Conservation (phyloP, 169 alveolate genomes). For the Perkinsus olseni region DNA sequence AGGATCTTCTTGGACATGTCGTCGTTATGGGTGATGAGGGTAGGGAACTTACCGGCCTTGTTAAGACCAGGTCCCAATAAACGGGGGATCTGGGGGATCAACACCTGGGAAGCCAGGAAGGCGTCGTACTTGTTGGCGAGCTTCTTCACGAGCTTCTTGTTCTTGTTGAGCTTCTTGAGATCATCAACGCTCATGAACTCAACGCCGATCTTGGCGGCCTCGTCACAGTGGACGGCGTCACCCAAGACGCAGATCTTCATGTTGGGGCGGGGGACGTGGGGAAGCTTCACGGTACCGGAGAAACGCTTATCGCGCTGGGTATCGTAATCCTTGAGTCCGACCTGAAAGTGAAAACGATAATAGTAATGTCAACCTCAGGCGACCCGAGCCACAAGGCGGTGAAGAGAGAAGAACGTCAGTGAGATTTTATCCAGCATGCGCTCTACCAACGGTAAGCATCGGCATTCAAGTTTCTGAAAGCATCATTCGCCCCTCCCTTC, state of each 20-base stretch:
- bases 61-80: slow-evolving; percentile 97
- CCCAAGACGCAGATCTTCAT: slow-evolving; percentile 97
- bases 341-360: neutral
- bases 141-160: slow-evolving; percentile 96
- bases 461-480: neutral
- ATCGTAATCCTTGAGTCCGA: slow-evolving; percentile 93
- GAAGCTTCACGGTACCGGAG: slow-evolving; percentile 96
- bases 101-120: slow-evolving; percentile 96
- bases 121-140: slow-evolving; percentile 87
- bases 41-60: slow-evolving; percentile 99
- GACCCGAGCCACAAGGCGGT: neutral
- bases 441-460: neutral
- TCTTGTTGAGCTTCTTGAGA: slow-evolving; percentile 96
- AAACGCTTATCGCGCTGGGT: slow-evolving; percentile 99
- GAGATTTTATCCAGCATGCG: neutral
- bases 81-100: slow-evolving; percentile 96
- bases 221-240: slow-evolving; percentile 97
- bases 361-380: neutral
- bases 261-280: slow-evolving; percentile 87
- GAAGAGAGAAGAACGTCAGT: neutral
- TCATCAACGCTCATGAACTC: slow-evolving; percentile 95
- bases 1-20: slow-evolving; percentile 88
- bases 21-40: slow-evolving; percentile 92
- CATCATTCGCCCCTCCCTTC: neutral
- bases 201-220: slow-evolving; percentile 89